Evolutionary conservation across 2,329 filamentous ascomycete genomes (phyloP).

Genomic region (Eutypella sp.): DNA sequence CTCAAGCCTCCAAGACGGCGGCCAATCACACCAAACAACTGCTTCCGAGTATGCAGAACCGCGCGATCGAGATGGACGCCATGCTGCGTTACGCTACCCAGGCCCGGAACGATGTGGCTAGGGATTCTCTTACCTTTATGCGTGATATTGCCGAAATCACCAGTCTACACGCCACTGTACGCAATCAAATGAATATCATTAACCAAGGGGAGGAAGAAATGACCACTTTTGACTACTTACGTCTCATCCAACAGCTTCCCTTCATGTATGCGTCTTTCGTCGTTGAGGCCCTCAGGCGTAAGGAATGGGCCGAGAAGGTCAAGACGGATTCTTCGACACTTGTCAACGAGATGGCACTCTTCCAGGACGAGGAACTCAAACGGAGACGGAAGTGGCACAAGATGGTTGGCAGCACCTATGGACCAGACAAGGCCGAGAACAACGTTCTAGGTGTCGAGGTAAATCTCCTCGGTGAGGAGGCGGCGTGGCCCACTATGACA

Average conservation of each 20-base stretch:
- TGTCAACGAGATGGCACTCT: conserved; percentile 86
- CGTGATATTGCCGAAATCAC: conserved; percentile 77
- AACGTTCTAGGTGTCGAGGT: conserved; percentile 76
- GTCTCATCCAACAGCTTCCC: conserved; percentile 76
- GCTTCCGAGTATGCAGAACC: conserved; percentile 52
- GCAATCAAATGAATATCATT: conserved; percentile 65
- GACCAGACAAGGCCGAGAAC: conserved; percentile 59
- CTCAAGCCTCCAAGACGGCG: conserved; percentile 59
- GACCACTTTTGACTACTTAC: conserved; percentile 75
- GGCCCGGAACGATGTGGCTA: conserved; percentile 62
- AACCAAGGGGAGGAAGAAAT: conserved; percentile 70
- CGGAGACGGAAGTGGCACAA: conserved; percentile 88
- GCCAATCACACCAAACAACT: conserved; percentile 59
- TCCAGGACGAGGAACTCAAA: conserved; percentile 89
- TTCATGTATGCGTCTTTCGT: conserved; percentile 86
- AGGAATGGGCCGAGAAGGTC: conserved; percentile 90
- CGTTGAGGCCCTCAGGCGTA: conserved; percentile 77
- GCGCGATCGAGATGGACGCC: conserved; percentile 56
- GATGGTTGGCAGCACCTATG: conserved; percentile 70
- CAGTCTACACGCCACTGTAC: conserved; percentile 65
- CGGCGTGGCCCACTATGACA: conserved; percentile 71
- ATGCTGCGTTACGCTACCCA: conserved; percentile 56
- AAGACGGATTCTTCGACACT: conserved; percentile 79
- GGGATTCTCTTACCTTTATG: conserved; percentile 69
- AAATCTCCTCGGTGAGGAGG: conserved; percentile 74